phyloP scores from a whole-genome alignment of 129 eudicot genomes.

The Pseudognaphalium luteoalbum region DNA sequence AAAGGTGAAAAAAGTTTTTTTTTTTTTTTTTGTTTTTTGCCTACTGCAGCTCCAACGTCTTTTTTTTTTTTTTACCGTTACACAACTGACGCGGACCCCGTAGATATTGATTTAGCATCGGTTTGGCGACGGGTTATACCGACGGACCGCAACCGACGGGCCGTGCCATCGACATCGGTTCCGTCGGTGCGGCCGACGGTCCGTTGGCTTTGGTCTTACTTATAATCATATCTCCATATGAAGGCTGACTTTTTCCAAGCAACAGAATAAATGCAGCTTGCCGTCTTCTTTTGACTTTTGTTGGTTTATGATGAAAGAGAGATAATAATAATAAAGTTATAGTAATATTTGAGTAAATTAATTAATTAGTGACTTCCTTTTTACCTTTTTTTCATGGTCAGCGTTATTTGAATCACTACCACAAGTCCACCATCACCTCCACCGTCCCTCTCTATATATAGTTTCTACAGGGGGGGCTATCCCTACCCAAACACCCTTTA shows the following conservation, averaged over 20 bases:
- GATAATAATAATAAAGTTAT: conserved; percentile 5
- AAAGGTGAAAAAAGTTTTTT: no score
- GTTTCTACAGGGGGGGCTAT: neutral
- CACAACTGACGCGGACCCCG: no score
- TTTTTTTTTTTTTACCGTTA: no score
- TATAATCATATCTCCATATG: neutral
- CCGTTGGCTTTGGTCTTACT: no score
- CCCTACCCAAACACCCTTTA: conserved; percentile 2
- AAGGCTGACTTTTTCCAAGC: conserved; percentile 36
- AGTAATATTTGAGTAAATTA: neutral
- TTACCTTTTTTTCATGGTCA: neutral
- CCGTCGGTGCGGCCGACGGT: no score
- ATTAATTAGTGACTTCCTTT: neutral
- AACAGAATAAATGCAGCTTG: conserved; percentile 27
- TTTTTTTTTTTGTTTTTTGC: no score
- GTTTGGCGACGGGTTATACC: no score
- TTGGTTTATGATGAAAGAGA: conserved; percentile 24
- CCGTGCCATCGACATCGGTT: no score
- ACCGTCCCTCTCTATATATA: neutral
- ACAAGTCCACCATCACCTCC: neutral
- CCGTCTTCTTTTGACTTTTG: conserved; percentile 32
- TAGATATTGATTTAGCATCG: no score
- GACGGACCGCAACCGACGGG: no score
- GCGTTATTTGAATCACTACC: neutral
- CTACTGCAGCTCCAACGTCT: no score